Percentiles rank a stretch among this genome's conserved stretches.
phyloP scores from a whole-genome alignment of 129 eudicot species.

The Flaveria sonorensis region DNA sequence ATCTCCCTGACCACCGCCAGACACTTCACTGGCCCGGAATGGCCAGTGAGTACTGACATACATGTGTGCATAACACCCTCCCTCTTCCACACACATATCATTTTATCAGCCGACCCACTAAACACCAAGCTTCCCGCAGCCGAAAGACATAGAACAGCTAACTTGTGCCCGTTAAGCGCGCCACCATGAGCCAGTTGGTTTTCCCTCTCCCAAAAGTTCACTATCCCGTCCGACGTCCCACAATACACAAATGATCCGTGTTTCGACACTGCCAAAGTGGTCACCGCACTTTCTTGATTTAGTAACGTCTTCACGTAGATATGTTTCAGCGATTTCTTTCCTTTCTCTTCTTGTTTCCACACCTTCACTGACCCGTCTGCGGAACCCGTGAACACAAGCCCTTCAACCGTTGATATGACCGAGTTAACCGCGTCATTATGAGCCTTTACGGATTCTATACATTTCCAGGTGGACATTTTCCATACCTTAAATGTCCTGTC shows the following conservation, averaged over 20 bases:
- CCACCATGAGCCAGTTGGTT: conserved; percentile 72
- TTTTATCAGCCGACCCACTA: conserved; percentile 93
- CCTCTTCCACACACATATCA: conserved; percentile 89
- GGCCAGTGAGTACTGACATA: conserved; percentile 70
- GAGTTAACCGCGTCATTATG: conserved; percentile 96
- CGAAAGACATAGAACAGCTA: conserved; percentile 80
- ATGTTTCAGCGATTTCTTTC: conserved; percentile 50
- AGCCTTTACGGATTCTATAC: conserved; percentile 78
- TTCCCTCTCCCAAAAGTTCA: conserved; percentile 76
- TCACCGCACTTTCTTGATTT: conserved; percentile 80
- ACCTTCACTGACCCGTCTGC: conserved; percentile 94
- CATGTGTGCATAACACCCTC: conserved; percentile 64
- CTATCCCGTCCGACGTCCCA: conserved; percentile 87
- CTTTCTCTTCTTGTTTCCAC: conserved; percentile 73
- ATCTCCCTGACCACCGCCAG: conserved; percentile 66
- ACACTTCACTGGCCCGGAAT: conserved; percentile 81
- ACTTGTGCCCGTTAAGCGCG: conserved; percentile 71
- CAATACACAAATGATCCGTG: conserved; percentile 60
- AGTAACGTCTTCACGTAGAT: conserved; percentile 50
- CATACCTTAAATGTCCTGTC: conserved; percentile 91
- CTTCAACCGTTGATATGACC: conserved; percentile 57
- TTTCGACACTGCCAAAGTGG: conserved; percentile 54
- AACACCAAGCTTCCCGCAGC: conserved; percentile 69
- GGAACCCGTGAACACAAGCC: conserved; percentile 69
- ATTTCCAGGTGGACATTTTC: conserved; percentile 55